phyloP scores from a whole-genome alignment of 169 alveolate genomes.

The Theileria parva region DNA sequence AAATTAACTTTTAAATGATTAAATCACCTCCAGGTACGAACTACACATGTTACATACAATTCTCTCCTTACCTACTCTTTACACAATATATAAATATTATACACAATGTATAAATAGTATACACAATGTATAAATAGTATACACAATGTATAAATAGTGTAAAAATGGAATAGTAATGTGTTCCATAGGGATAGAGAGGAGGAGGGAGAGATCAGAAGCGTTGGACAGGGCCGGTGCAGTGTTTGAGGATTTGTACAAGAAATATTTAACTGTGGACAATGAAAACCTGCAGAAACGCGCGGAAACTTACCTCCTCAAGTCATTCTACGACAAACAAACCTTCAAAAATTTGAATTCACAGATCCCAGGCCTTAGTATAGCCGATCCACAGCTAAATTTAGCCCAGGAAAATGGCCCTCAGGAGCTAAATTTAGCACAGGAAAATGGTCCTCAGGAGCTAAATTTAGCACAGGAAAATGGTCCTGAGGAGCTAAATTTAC shows the following conservation, averaged over 20 bases:
- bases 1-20: constrained; percentile 21
- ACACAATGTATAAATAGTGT: too few species aligned
- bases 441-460: neutral
- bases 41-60: neutral
- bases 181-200: neutral
- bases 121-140: neutral
- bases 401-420: neutral
- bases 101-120: too few species aligned
- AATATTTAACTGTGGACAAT: neutral
- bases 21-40: constrained; percentile 28
- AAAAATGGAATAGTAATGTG: neutral
- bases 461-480: neutral
- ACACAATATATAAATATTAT: neutral
- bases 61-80: neutral
- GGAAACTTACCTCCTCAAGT: constrained; percentile 20
- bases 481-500: neutral
- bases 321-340: constrained; percentile 3
- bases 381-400: neutral
- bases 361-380: neutral
- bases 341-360: constrained; percentile 7
- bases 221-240: constrained; percentile 24
- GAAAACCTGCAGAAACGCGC: constrained; percentile 14
- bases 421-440: too few species aligned
- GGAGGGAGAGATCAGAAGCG: neutral
- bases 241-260: constrained; percentile 22